A percentile compares a stretch with the other conserved stretches of the same genome.
phyloP scores from a whole-genome alignment of 257 asterid species.

The Henckelia pumila region DNA sequence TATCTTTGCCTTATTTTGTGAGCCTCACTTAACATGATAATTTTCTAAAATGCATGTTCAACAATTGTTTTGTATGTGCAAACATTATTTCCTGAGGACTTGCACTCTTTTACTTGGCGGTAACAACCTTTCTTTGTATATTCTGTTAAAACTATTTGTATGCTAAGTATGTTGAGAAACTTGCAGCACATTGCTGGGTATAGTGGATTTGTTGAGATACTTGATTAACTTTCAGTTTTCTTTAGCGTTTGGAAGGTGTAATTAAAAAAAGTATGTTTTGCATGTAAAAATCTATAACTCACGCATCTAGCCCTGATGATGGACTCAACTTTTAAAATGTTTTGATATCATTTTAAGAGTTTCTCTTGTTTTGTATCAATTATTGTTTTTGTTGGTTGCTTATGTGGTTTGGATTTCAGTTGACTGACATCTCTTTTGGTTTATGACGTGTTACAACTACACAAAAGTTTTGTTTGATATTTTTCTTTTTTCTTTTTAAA shows the following conservation, averaged over 20 bases:
- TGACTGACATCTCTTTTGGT: conserved; percentile 12
- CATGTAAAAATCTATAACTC: neutral
- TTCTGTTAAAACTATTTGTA: conserved; percentile 13
- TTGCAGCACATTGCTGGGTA: neutral
- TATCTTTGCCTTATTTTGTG: conserved; percentile 15
- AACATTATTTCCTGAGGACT: neutral
- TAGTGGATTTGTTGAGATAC: conserved; percentile 2
- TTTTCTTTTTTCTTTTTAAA: neutral
- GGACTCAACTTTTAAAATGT: conserved; percentile 3
- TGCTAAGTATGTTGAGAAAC: neutral
- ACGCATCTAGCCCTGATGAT: neutral
- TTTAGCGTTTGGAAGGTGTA: conserved; percentile 1
- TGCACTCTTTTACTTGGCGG: conserved; percentile 1
- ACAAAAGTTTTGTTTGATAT: conserved; percentile 5
- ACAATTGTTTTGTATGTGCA: neutral
- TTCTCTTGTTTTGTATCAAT: neutral
- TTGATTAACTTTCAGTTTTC: conserved; percentile 11
- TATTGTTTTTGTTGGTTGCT: conserved; percentile 16
- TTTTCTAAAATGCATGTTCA: neutral
- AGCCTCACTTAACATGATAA: neutral
- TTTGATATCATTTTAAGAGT: neutral
- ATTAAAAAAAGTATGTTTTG: conserved; percentile 1
- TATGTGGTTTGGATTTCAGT: conserved; percentile 15
- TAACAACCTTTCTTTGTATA: neutral
- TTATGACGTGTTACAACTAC: conserved; percentile 12